These are phyloP conservation scores for Saccharomycopsis hybrid DNA, from an alignment of 1,139 yeast genomes.

Conservation along the genomic window DNA sequence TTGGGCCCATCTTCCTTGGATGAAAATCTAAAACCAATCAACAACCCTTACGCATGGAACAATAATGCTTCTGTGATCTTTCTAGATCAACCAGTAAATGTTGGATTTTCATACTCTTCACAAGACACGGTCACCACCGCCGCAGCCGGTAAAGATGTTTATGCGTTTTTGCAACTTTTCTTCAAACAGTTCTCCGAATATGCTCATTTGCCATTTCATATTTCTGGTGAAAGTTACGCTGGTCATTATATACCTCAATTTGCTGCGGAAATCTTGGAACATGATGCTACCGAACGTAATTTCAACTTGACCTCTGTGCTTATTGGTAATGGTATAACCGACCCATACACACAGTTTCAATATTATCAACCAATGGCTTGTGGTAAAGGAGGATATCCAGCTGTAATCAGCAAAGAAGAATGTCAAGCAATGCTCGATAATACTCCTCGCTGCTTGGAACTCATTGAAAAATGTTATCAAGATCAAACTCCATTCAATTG, in stretches of 20 bases:
- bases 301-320: constrained; percentile 65
- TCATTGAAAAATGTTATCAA: constrained; percentile 44
- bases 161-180: constrained; percentile 67
- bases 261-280: constrained; percentile 63
- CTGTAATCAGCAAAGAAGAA: constrained; percentile 53
- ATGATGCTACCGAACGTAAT: constrained; percentile 35
- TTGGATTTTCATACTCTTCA: constrained; percentile 69
- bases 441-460: constrained; percentile 48
- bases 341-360: constrained; percentile 61
- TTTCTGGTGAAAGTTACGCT: constrained; percentile 84
- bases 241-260: constrained; percentile 83
- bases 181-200: constrained; percentile 69
- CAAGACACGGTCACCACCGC: constrained; percentile 51
- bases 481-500: constrained; percentile 37
- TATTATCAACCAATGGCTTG: constrained; percentile 81
- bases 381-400: constrained; percentile 70
- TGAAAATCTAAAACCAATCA: constrained; percentile 42
- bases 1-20: constrained; percentile 49
- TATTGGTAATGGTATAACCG: constrained; percentile 83
- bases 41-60: constrained; percentile 69
- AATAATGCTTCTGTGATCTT: constrained; percentile 61
- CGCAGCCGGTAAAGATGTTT: constrained; percentile 76
- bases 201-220: constrained; percentile 54
- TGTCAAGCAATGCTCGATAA: constrained; percentile 51
- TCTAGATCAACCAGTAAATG: constrained; percentile 70